phyloP scores from a whole-genome alignment of 495 filamentous ascomycete genomes.

The Aspergillus nanangensis region DNA sequence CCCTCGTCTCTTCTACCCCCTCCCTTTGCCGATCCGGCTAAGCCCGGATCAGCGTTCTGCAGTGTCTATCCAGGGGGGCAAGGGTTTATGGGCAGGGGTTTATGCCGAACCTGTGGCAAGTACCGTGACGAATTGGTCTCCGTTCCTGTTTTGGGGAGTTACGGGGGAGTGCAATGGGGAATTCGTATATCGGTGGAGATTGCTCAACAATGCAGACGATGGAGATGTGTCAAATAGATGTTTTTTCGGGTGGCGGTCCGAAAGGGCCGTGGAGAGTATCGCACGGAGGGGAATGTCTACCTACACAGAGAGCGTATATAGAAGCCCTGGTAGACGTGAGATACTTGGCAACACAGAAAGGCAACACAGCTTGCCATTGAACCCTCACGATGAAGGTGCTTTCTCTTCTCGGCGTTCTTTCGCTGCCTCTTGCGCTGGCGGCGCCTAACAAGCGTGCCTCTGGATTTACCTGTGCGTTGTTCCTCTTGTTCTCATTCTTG shows the following conservation, averaged over 20 bases:
- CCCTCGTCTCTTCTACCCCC: neutral
- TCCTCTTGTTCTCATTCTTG: no score
- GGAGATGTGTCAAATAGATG: neutral
- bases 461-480: conserved; percentile 3
- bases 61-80: neutral
- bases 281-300: no score
- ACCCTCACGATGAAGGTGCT: conserved; percentile 6
- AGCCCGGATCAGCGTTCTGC: neutral
- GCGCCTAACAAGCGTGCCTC: conserved; percentile 9
- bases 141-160: conserved; percentile 4
- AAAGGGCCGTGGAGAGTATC: neutral
- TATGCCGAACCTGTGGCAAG: neutral
- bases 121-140: conserved; percentile 11
- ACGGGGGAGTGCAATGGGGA: no score
- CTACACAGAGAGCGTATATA: no score
- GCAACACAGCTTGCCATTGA: no score
- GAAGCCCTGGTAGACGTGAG: no score
- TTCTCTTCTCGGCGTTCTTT: conserved; percentile 2
- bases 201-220: neutral
- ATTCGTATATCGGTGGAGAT: no score
- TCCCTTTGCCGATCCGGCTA: conserved; percentile 1
- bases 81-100: no score
- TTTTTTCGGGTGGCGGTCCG: conserved; percentile 8
- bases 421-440: conserved; percentile 2
- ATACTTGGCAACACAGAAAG: no score